Evolutionary conservation across 73 alveolate species (phyloP), one percentile per base, ranked within the genome.

Genomic region (Uronychia binucleata): DNA sequence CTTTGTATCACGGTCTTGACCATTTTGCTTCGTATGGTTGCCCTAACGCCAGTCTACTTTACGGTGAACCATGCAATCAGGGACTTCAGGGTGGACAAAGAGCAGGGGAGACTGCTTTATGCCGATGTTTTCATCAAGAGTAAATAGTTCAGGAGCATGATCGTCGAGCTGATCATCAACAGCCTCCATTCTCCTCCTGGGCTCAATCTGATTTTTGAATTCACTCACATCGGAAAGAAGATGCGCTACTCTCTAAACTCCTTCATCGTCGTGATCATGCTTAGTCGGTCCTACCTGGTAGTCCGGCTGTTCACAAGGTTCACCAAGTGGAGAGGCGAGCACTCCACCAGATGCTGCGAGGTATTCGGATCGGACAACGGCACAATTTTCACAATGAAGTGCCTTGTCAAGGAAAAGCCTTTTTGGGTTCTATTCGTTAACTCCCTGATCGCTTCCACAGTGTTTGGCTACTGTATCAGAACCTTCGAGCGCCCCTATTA

Each of bases 401-500:
- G 90, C 75, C 34, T 83, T 29, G 33, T 83, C 59, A 29, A 83
- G 79, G 30, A 77, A 83, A 74, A 74, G 8, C 90, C 90, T 25
- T 74, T 58, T 46, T 30, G 30, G 8, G 84, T 85, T 1, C 78
- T 85, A 59, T 27, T 78, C 60, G 28, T 59, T 25, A 30, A 80
- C 30, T 77, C 74, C 31, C 25, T 78, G 8, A 85, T 85, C 1
- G 57, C 84, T 31, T 35, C 82, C 30, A 35, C 60, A 25, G n/a
- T 85, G 58, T 75, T 85, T 27, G 91, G 83, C 30, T 85, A 58
- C 33, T 81, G 84, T 26, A 78, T 85, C 31, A 35, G 91, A 57
- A 57, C 86, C 1, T 29, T 78, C 14, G 91, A 85, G 31, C 34
- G 91, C 46, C 91, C 91, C 0, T 85, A 57, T 77, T 85, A 85